Percentiles rank a stretch among this genome's conserved stretches.
Evolutionary conservation across 1,284 basidiomycete species (phyloP).

Genomic region (Apiotrichum montevideense): DNA sequence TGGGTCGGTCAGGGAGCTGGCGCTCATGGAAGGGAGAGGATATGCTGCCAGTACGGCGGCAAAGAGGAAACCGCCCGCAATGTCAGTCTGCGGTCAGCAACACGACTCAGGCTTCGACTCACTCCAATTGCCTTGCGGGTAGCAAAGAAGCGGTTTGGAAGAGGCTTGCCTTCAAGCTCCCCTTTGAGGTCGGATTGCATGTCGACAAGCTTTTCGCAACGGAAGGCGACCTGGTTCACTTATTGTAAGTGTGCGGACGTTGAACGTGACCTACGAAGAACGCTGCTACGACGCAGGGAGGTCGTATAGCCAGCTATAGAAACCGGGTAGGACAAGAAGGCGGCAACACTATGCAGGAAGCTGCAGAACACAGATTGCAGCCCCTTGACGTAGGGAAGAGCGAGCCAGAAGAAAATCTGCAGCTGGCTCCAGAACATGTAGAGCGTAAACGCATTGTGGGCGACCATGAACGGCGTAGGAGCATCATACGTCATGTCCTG

Average conservation of each 20-base stretch:
- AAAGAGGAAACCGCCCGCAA: constrained; percentile 1
- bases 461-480: constrained; percentile 1
- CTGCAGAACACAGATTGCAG: not conserved
- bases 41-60: not conserved
- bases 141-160: not conserved
- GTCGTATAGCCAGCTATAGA: constrained; percentile 44
- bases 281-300: not conserved
- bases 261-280: not conserved
- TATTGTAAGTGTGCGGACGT: not conserved
- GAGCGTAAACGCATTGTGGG: constrained; percentile 1
- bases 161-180: not conserved
- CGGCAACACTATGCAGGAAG: constrained; percentile 66
- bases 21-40: not conserved
- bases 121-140: constrained; percentile 1
- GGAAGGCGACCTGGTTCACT: constrained; percentile 4
- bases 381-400: not conserved
- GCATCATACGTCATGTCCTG: not conserved
- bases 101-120: not conserved
- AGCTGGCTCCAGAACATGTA: constrained; percentile 5
- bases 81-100: constrained; percentile 3
- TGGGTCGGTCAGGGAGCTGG: constrained; percentile 7
- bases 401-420: not conserved
- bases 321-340: constrained; percentile 63
- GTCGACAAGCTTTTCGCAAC: not conserved
- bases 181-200: not conserved